These are phyloP conservation scores for Vitis rupestris DNA, from an alignment of 164 flowering plant genomes.

Conservation along the genomic window DNA sequence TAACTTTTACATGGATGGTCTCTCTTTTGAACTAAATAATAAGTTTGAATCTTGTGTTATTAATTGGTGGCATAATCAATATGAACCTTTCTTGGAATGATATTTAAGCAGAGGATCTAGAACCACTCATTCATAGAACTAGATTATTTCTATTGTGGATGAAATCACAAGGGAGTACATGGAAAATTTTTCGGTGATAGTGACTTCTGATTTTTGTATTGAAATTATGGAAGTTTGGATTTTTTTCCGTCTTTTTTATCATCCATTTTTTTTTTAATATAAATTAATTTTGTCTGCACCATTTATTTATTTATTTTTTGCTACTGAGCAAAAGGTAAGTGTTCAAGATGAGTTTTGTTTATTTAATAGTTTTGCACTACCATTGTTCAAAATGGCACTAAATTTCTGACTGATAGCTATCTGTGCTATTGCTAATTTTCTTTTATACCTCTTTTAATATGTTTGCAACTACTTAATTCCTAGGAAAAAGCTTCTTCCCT, in stretches of 20 bases:
- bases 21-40: not conserved
- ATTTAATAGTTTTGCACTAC: no score
- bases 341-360: no score
- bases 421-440: not conserved
- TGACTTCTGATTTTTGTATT: not conserved
- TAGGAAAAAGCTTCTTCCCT: slow-evolving; percentile 8
- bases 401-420: not conserved
- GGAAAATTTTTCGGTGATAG: not conserved
- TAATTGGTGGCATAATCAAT: not conserved
- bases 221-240: not conserved
- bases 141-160: not conserved
- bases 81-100: not conserved
- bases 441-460: not conserved
- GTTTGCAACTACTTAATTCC: slow-evolving; percentile 1
- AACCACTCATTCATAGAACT: not conserved
- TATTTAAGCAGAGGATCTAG: no score
- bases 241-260: not conserved
- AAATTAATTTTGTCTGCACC: not conserved
- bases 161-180: not conserved
- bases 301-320: not conserved
- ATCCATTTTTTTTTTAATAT: not conserved
- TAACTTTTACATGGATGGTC: not conserved
- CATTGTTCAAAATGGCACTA: no score
- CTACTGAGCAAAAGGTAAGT: not conserved
- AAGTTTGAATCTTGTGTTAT: not conserved